Base-by-base conservation (phyloP, 1,139 yeast species). In the Pichia sp. region DNA sequence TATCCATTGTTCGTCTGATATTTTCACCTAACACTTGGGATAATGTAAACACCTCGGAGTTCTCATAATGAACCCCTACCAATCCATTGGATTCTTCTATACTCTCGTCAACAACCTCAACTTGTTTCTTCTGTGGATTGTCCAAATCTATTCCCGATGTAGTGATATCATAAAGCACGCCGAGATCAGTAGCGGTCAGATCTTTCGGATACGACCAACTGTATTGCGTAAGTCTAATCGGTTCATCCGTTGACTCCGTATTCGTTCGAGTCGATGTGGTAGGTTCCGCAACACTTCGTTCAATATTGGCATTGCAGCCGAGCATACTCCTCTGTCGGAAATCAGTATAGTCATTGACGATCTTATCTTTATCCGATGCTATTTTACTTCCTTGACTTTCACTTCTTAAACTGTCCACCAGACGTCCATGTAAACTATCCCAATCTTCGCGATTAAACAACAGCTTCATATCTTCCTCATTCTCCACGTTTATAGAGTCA, bases 371-470 rank as follows among this genome's bases (percentile, higher is more conserved):
- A 15, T 33, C n/a, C n/a, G n/a, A n/a, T n/a, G n/a, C 17, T 17
- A n/a, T 24, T 14, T 20, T 15, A 3, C 28, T 34, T n/a, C 15
- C 20, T 18, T 17, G 15, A 11, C 31, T 20, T 12, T 20, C 22
- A 11, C 15, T 41, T 32, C 38, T 33, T 22, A 39, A 34, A 34
- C 48, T 36, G 12, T 28, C 27, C 6, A 40, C 15, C 15, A 40
- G 22, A 8, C 20, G 20, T 5, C 34, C 50, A 40, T 43, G 46
- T 19, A 32, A 50, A 48, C 39, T 56, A 52, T 11, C 61, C 67
- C 33, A 65, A 53, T 30, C 35, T 48, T 57, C 44, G 41, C 38
- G n/a, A 55, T 38, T 18, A 54, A 45, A 15, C 52, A 46, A 40
- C 8, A 53, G 47, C 19, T 38, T 31, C 45, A 47, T 47, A 52